Evolutionary conservation across 768 basidiomycete genomes (phyloP), one percentile per base, ranked within the genome.

Genomic region (Postia placenta): DNA sequence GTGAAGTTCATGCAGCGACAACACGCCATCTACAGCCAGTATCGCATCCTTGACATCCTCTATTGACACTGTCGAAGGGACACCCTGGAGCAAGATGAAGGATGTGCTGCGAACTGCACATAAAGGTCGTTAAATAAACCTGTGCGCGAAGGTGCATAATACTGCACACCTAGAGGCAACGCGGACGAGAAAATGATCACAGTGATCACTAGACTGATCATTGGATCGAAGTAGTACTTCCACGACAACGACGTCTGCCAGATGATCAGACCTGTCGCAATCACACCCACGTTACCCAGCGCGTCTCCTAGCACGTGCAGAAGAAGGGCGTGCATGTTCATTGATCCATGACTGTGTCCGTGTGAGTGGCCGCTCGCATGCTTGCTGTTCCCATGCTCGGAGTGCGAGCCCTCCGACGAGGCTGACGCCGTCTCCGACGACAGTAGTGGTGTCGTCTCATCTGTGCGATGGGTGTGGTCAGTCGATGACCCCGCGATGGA

Each of bases 271-370:
- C 96, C 96, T 3, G 94, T 91, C 28, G 86, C 83, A 51, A 99
- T 96, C 53, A 99, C 96, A 45, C 96, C 96, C 53, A 98, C 89
- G 66, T 99, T 98, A 43, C 96, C 96, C 22, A 99, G 78, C 48
- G 95, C 95, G 70, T 99, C 95, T 27, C 95, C 95, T 39, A 99
- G 66, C 33, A 98, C 96, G 65, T 99, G 96, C 24, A 99, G 69
- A 26, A 98, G 73, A 1, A 99, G 75, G 25, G 93, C 96, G n/a
- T 74, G 86, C 94, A 98, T 97, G 68, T 98, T 99, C 96, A 99
- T 98, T 0, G 85, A 90, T 0, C 69, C 67, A 19, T 59, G 59
- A 20, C 57, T 50, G 39, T 59, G 59, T 2, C 56, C 51, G 35
- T 57, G 53, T 1, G 51, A 50, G 22, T 49, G 52, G 14, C 47